Evolutionary conservation across 257 asterid genomes (phyloP), one percentile per base, ranked within the genome.

Genomic region (Echites panduratus): DNA sequence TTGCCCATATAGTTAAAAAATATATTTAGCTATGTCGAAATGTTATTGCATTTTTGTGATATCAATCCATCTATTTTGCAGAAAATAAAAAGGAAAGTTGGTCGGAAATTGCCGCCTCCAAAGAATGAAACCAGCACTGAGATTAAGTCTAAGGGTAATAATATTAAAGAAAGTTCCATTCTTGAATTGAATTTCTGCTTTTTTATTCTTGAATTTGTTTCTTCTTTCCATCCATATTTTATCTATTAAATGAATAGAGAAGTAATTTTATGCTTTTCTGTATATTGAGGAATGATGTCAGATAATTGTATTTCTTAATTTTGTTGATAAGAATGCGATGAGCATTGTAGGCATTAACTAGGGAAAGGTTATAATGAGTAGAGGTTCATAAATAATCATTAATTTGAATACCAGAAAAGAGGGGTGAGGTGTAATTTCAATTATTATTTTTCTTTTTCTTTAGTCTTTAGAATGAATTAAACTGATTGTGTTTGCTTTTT

Each of bases 31-130:
- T 29, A 9, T 48, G 16, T 19, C 12, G 3, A 63, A 26, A 44
- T 62, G 49, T 49, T 32, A 12, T 62, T 47, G 52, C 45, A 38
- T 43, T 57, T 57, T 2, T 29, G 38, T 57, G 64, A 59, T 9
- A 10, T 13, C 67, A 22, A 54, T 66, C 62, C 66, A 41, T 59
- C 47, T 24, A 3, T 70, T 68, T 58, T 56, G 82, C 89, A 95
- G 98, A 95, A 95, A 92, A 85, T 81, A 57, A 92, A 78, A 87
- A 83, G 95, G 80, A 95, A 94, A 85, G 52, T 95, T 48, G 98
- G 99, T 48, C 83, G 97, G 84, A 95, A 85, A 84, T 85, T 95
- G 90, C 97, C 97, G 77, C 98, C 98, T 5, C 89, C 99, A 1
- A 88, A 92, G 83, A 95, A 92, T 83, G 79, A 95, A 68, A 95